Evolutionary conservation across 2,329 filamentous ascomycete species (phyloP), one percentile per base, ranked within the genome.

Genomic region (Diaporthe sp.): DNA sequence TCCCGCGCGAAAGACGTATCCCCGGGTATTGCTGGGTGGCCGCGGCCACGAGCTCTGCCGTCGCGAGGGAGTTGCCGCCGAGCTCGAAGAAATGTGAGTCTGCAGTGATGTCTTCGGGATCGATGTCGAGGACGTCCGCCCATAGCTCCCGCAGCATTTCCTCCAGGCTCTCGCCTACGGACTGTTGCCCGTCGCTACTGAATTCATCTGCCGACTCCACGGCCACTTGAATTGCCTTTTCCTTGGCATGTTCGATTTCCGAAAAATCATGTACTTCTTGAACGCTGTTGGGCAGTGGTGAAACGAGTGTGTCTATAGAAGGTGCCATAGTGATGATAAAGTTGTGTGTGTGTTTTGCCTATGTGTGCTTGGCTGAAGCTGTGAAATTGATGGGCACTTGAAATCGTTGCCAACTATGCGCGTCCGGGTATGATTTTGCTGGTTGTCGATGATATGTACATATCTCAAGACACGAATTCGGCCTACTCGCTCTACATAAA

Each of bases 1-100:
- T 60, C 57, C 40, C 57, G 22, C 57, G 57, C 10, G 57, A 60
- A 35, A 60, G 33, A 2, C 57, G 17, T 17, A 40, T n/a, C 19
- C 35, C 57, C 3, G 57, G 57, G 22, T 40, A 25, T 7, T 60
- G 57, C 33, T 60, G 57, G 57, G 33, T 40, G 33, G 57, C 57
- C 22, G 57, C 57, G 3, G 57, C 35, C 57, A 60, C 57, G 12
- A 60, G 57, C 57, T 60, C 57, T 22, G 57, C 57, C 19, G 57
- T 60, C 22, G 57, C 57, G 22, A 60, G 57, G 1, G 57, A 60
- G 35, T 60, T 60, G 57, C 57, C 57, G 35, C 57, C 57, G 13
- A 60, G 57, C 12, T 60, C 57, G 57, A 60, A 60, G 35, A 60
- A 60, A 22, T 60, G 57, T 9, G 57, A 60, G 35, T 60, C 57